Conservation (phyloP, 306 rosid genomes). For the Acacia confusa region DNA sequence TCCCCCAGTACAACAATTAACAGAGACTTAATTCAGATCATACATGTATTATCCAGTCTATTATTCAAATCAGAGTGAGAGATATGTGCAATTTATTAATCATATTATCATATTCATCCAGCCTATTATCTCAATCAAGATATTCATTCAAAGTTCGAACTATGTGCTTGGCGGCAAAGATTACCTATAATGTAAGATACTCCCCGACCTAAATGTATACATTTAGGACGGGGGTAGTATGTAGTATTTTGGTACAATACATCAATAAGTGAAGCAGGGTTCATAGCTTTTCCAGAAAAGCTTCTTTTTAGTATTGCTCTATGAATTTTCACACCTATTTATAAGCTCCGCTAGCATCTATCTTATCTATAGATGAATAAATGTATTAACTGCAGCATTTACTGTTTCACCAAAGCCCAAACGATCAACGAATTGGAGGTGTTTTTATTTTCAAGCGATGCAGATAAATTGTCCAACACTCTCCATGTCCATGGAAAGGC, state of each 20-base stretch:
- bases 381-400: neutral
- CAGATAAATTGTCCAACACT: slow-evolving; percentile 52
- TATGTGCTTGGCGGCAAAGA: neutral
- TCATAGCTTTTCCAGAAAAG: neutral
- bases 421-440: neutral
- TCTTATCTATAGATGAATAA: neutral
- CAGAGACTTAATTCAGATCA: neutral
- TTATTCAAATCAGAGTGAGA: neutral
- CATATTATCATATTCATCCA: neutral
- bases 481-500: slow-evolving; percentile 52
- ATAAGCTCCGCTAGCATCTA: slow-evolving; percentile 40
- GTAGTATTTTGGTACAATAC: neutral
- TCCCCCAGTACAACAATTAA: too few species aligned
- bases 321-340: neutral
- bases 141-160: neutral
- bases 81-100: neutral
- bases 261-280: neutral
- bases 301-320: neutral
- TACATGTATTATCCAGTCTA: neutral
- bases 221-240: too few species aligned
- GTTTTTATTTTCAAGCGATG: slow-evolving; percentile 34
- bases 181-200: neutral
- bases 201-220: too few species aligned
- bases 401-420: neutral
- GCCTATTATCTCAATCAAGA: neutral